A percentile compares a stretch with the other conserved stretches of the same genome.
phyloP scores from a whole-genome alignment of 768 basidiomycete genomes.

The Tephrocybe rancida region DNA sequence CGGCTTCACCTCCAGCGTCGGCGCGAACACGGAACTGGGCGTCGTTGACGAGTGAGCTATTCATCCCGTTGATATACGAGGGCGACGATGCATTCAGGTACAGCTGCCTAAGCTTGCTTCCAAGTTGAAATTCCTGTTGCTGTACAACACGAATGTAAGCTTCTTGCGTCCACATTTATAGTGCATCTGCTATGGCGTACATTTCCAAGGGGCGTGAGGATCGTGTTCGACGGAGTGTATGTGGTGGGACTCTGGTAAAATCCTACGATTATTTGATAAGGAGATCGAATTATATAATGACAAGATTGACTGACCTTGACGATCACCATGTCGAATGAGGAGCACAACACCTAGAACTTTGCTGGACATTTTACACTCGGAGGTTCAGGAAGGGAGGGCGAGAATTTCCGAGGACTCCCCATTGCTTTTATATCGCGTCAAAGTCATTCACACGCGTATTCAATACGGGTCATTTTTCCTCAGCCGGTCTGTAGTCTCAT shows the following conservation, averaged over 20 bases:
- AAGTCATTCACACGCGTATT: neutral
- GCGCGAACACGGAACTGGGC: constrained; percentile 51
- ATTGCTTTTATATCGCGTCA: neutral
- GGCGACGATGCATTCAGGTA: constrained; percentile 60
- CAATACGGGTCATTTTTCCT: too few species aligned
- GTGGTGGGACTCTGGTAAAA: constrained; percentile 67
- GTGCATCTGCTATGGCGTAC: constrained; percentile 35
- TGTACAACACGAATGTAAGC: constrained; percentile 21
- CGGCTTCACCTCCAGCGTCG: constrained; percentile 70
- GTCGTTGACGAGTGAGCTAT: constrained; percentile 34
- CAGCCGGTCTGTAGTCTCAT: too few species aligned
- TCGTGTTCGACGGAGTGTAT: constrained; percentile 56
- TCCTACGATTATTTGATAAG: constrained; percentile 31
- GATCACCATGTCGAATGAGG: constrained; percentile 61
- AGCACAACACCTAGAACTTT: constrained; percentile 58
- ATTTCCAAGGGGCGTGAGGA: constrained; percentile 70
- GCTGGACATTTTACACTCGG: constrained; percentile 19
- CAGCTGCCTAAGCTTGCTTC: constrained; percentile 47
- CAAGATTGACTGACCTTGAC: constrained; percentile 35
- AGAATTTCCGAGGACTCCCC: neutral
- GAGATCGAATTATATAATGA: neutral
- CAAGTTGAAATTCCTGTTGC: constrained; percentile 63
- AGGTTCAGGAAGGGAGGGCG: neutral
- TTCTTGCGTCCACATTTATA: neutral
- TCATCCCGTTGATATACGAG: constrained; percentile 50